Percentiles rank a stretch among this genome's conserved stretches.
Evolutionary conservation across 352 stramenopile species (phyloP).

Genomic region (Ochromonadaceae sp.): DNA sequence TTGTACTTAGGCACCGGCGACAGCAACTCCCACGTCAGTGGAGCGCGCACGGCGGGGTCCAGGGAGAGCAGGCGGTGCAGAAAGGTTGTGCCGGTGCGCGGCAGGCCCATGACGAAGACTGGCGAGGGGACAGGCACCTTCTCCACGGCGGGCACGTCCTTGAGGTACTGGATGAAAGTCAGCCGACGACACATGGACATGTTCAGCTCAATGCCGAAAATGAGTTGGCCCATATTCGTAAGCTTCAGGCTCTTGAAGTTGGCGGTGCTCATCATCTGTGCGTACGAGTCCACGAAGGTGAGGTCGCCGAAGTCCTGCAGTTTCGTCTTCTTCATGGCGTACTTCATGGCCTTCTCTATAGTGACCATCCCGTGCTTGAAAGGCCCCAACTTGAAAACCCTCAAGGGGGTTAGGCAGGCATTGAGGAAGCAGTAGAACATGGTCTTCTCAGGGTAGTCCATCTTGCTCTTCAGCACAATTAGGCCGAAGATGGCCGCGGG

Average conservation of each 20-base stretch:
- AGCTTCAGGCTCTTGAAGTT: neutral
- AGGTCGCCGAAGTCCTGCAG: slow-evolving; percentile 1
- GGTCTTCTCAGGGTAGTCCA: neutral
- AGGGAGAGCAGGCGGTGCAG: slow-evolving; percentile 34
- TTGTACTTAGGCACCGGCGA: neutral
- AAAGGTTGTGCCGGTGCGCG: slow-evolving; percentile 36
- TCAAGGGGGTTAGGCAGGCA: neutral
- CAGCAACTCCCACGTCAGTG: slow-evolving; percentile 28
- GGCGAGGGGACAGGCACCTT: slow-evolving; percentile 5
- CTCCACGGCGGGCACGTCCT: neutral
- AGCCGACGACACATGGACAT: neutral
- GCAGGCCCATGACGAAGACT: slow-evolving; percentile 30
- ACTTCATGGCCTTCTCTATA: slow-evolving; percentile 8
- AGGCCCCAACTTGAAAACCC: neutral
- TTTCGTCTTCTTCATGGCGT: slow-evolving; percentile 15
- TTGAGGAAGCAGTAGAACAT: slow-evolving; percentile 1
- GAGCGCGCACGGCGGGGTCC: slow-evolving; percentile 21
- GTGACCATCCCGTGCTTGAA: slow-evolving; percentile 4
- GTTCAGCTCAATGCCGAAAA: neutral
- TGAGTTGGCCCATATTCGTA: slow-evolving; percentile 12
- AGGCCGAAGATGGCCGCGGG: neutral
- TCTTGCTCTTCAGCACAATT: neutral
- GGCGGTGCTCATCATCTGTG: neutral
- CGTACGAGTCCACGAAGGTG: slow-evolving; percentile 3
- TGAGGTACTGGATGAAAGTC: slow-evolving; percentile 19